phyloP scores from a whole-genome alignment of 768 basidiomycete genomes.

The Calocybe gangraenosa region DNA sequence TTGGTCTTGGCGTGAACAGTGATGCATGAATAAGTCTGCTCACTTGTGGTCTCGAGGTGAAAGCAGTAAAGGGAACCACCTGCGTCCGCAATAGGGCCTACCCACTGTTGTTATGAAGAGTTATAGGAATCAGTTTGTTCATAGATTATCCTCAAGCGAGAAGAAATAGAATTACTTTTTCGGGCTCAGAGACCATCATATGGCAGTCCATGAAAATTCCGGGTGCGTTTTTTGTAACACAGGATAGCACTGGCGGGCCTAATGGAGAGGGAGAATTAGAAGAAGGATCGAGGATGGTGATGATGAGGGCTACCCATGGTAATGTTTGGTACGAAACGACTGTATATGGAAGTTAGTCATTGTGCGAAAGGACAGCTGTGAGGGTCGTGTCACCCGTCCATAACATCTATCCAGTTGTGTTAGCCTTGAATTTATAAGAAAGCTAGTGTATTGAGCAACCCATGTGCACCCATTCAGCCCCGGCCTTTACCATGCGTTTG shows the following conservation, averaged over 20 bases:
- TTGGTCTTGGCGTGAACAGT: neutral
- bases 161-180: slow-evolving; percentile 50
- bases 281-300: slow-evolving; percentile 4
- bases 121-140: slow-evolving; percentile 1
- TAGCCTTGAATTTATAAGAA: neutral
- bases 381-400: slow-evolving; percentile 81
- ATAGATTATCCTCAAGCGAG: neutral
- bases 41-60: slow-evolving; percentile 91
- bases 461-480: slow-evolving; percentile 99
- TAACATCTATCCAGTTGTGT: slow-evolving; percentile 63
- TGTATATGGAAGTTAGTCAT: slow-evolving; percentile 26
- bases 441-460: slow-evolving; percentile 39
- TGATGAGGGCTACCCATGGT: slow-evolving; percentile 72
- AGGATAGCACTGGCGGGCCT: slow-evolving; percentile 88
- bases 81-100: slow-evolving; percentile 91
- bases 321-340: slow-evolving; percentile 98
- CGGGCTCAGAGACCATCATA: slow-evolving; percentile 98
- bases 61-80: slow-evolving; percentile 96
- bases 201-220: slow-evolving; percentile 99
- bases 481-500: slow-evolving; percentile 91
- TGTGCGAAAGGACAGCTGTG: slow-evolving; percentile 9
- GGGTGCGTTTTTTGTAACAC: slow-evolving; percentile 81
- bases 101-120: slow-evolving; percentile 63
- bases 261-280: slow-evolving; percentile 6
- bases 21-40: slow-evolving; percentile 21